phyloP scores from a whole-genome alignment of 768 basidiomycete genomes.

The Pisolithus sp. region DNA sequence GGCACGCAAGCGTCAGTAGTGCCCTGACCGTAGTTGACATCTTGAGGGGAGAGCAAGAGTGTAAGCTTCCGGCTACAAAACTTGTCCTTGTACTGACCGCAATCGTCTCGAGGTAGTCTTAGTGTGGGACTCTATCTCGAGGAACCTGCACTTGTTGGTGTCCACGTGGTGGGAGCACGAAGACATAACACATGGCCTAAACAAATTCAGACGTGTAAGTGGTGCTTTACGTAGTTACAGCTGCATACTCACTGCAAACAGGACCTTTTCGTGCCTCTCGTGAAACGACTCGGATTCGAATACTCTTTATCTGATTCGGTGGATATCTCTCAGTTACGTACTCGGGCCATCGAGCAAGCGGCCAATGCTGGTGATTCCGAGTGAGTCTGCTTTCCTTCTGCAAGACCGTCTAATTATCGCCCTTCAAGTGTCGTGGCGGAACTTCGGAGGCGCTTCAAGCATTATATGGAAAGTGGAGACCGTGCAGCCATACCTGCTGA shows the following conservation, averaged over 20 bases:
- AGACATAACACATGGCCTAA: constrained; percentile 44
- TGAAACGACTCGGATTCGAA: constrained; percentile 73
- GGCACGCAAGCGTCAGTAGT: constrained; percentile 69
- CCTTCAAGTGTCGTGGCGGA: constrained; percentile 62
- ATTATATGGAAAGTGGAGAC: constrained; percentile 66
- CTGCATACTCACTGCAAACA: constrained; percentile 20
- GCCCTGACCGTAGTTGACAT: constrained; percentile 67
- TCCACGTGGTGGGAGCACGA: constrained; percentile 82
- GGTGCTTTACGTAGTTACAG: not conserved
- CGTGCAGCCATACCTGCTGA: constrained; percentile 77
- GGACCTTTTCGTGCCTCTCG: constrained; percentile 68
- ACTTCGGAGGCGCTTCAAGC: constrained; percentile 61
- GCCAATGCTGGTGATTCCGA: constrained; percentile 38
- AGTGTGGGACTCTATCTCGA: constrained; percentile 71
- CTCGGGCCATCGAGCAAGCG: constrained; percentile 59
- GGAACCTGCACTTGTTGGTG: constrained; percentile 46
- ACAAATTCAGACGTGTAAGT: constrained; percentile 56
- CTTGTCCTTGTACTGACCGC: not conserved
- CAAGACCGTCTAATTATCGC: not conserved
- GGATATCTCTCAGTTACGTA: constrained; percentile 67
- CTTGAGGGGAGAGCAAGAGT: constrained; percentile 70
- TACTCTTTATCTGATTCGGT: constrained; percentile 58
- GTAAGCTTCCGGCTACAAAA: constrained; percentile 33
- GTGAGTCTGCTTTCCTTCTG: constrained; percentile 17
- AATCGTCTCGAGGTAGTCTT: constrained; percentile 45